These are phyloP conservation scores for Juncus effusus DNA, from an alignment of 176 grass and related monocot species.

Conservation along the genomic window DNA sequence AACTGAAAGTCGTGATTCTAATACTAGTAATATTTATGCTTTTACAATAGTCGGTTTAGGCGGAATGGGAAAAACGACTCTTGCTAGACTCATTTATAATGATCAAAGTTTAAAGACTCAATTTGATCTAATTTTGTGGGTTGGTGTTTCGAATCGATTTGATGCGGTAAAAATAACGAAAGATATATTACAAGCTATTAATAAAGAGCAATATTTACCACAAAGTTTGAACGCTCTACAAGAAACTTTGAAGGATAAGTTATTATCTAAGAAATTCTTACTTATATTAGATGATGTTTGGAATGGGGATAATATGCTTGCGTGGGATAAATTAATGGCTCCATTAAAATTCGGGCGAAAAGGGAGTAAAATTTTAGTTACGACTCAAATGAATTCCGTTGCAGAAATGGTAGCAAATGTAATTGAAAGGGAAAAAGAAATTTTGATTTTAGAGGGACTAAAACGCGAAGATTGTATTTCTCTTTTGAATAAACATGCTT, in stretches of 20 bases:
- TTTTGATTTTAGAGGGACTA: slow-evolving; percentile 36
- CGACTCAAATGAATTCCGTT: slow-evolving; percentile 33
- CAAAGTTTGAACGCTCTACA: slow-evolving; percentile 31
- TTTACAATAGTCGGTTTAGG: slow-evolving; percentile 34
- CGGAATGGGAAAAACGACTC: slow-evolving; percentile 44
- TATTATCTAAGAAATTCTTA: slow-evolving; percentile 11
- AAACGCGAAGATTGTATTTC: slow-evolving; percentile 18
- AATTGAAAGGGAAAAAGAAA: neutral
- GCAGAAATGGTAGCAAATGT: slow-evolving; percentile 18
- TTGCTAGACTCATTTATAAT: slow-evolving; percentile 37
- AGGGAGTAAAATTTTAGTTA: slow-evolving; percentile 42
- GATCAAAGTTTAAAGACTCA: slow-evolving; percentile 4
- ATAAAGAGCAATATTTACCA: neutral
- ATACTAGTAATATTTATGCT: neutral
- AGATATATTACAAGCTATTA: slow-evolving; percentile 26
- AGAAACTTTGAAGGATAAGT: slow-evolving; percentile 17
- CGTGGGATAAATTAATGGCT: slow-evolving; percentile 43
- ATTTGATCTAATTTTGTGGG: slow-evolving; percentile 35
- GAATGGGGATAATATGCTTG: slow-evolving; percentile 35
- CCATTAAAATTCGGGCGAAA: slow-evolving; percentile 33
- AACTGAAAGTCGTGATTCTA: neutral
- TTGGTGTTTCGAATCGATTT: slow-evolving; percentile 41
- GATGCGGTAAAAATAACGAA: slow-evolving; percentile 36
- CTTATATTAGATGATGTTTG: slow-evolving; percentile 55
- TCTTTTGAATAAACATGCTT: slow-evolving; percentile 27